A percentile compares a stretch with the other conserved stretches of the same genome.
Conservation (phyloP, 2,329 filamentous ascomycete genomes). For the Westerdykella aurantiaca region DNA sequence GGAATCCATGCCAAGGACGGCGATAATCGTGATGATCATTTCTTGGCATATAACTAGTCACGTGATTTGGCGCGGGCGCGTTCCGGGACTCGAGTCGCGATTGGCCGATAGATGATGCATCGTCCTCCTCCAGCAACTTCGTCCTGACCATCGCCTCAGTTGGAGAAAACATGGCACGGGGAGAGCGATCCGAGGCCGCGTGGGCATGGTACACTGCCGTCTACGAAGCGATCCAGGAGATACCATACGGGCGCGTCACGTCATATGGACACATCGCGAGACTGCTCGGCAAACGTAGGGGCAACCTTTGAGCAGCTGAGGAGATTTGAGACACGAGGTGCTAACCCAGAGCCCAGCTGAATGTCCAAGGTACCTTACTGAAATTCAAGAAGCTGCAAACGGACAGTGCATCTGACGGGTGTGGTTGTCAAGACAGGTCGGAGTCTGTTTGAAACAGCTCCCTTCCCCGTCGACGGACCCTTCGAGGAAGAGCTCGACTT, state of each 20-base stretch:
- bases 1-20: slow-evolving; percentile 1
- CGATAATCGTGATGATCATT: too few relatives aligned
- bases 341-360: slow-evolving; percentile 34
- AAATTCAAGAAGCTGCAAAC: not conserved
- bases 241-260: slow-evolving; percentile 77
- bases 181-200: slow-evolving; percentile 63
- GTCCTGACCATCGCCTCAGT: not conserved
- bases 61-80: slow-evolving; percentile 21
- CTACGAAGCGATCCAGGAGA: slow-evolving; percentile 77
- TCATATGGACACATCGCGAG: slow-evolving; percentile 77
- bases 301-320: slow-evolving; percentile 21
- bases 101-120: not conserved
- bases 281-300: slow-evolving; percentile 65
- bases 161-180: slow-evolving; percentile 47
- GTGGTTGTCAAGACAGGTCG: slow-evolving; percentile 61
- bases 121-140: not conserved
- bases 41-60: slow-evolving; percentile 14
- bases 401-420: slow-evolving; percentile 12
- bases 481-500: slow-evolving; percentile 44
- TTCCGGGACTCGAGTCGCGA: not conserved
- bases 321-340: not conserved
- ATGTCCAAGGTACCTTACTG: slow-evolving; percentile 43
- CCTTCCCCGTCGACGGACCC: slow-evolving; percentile 46
- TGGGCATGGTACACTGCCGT: slow-evolving; percentile 69
- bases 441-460: slow-evolving; percentile 83